Base-by-base conservation (phyloP, 1,284 basidiomycete genomes). In the Vanrija pseudolonga region DNA sequence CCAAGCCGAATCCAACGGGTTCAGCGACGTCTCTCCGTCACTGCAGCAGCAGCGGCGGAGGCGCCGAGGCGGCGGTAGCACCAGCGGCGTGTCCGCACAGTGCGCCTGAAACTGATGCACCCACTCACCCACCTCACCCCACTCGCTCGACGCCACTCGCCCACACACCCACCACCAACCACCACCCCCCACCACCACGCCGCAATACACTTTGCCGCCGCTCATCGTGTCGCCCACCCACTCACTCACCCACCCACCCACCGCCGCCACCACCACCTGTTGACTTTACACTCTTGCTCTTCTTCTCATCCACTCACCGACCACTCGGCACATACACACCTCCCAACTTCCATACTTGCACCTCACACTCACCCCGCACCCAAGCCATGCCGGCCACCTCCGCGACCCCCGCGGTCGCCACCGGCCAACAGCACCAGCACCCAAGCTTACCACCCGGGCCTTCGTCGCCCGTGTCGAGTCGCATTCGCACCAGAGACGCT, bases 401-500 rank as follows among this genome's bases (percentile, higher is more conserved):
- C 11, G 24, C 45, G 18, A 15, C 18, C 41, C 41, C 20, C 18
- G 23, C 45, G 26, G 23, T 20, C 11, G 18, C 28, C 23, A 18
- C 26, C 8, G 18, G 18, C 7, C 36, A 15, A 12, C 20, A 24
- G n/a, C 19, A 26, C 45, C 45, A 24, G n/a, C 19, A 26, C 45
- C 45, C 45, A 19, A 36, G 17, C 45, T 18, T 12, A 39, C 32
- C 41, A 14, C 24, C 20, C 9, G 37, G 14, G 6, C 19, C 28
- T 39, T 22, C 32, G 45, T 45, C 7, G 32, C 46, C 9, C 9
- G 7, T 11, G 11, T 14, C 32, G 9, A 32, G 11, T 4, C 32
- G 32, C 14, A 52, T 40, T 36, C 55, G 59, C 44, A 50, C 50
- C 20, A 40, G 59, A 37, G 53, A 52, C 32, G 50, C 50, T n/a